Evolutionary conservation across 768 basidiomycete species (phyloP), one percentile per base, ranked within the genome.

Genomic region (Sporobolomyces roseus): DNA sequence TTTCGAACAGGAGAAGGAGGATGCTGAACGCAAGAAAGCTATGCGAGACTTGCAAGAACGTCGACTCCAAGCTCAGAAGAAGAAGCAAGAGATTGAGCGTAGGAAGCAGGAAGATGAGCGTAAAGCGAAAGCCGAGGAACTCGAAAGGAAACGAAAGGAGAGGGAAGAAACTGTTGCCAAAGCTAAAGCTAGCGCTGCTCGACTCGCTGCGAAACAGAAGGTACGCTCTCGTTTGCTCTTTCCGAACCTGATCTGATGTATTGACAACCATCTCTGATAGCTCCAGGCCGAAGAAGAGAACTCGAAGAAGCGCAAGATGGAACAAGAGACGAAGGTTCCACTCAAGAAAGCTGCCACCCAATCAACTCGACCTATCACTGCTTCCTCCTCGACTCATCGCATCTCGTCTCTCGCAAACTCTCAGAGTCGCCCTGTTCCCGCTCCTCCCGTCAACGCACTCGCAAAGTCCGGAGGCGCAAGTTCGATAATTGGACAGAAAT

Each of bases 1-100:
- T 10, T 8, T 51, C 29, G 58, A n/a, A 30, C 75, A 96, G 93
- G 90, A 93, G 83, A 89, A 93, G 81, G 90, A 89, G 72, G 89
- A 90, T 76, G 83, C 84, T 38, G 91, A 90, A 71, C 90, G 88
- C 79, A 91, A 89, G 78, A 84, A 83, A 1, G 80, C 83, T 27
- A 77, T 83, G 86, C 88, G 1, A 89, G 90, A 56, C 43, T 35
- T 60, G 43, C 58, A 60, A 38, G 58, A 60, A 33, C 2, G 58
- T 1, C 45, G 58, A 2, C 36, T 48, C 19, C 43, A 32, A 46
- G 58, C 58, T 30, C 58, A 60, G 89, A 90, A 74, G 89, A 89
- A 77, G 87, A 84, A 77, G 78, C 81, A 2, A 53, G 88, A 89
- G 45, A 84, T 88, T 71, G 90, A 91, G 67, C 84, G 82, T 71